Conservation (phyloP, 2,329 filamentous ascomycete species). For the Botrytis aclada region DNA sequence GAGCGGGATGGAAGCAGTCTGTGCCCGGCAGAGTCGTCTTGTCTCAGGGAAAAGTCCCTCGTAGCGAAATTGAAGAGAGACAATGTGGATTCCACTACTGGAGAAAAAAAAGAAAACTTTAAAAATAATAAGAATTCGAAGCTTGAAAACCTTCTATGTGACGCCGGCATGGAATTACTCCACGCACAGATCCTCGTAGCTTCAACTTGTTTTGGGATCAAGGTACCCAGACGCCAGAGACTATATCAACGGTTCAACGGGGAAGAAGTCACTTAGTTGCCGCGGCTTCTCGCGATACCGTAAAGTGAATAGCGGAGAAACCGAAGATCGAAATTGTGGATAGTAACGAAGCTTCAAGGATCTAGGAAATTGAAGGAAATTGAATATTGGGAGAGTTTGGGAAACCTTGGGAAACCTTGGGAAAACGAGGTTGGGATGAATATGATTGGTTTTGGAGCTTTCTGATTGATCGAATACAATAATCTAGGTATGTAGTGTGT, state of each 20-base stretch:
- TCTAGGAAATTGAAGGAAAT: slow-evolving; percentile 2
- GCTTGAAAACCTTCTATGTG: not conserved
- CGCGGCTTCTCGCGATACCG: slow-evolving; percentile 1
- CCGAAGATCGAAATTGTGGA: slow-evolving; percentile 7
- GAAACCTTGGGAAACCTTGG: slow-evolving; percentile 6
- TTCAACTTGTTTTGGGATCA: not conserved
- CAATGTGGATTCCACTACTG: not conserved
- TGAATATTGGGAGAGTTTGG: not conserved
- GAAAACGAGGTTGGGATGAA: not conserved
- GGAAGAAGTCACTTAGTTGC: slow-evolving; percentile 2
- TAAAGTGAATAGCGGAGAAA: slow-evolving; percentile 15
- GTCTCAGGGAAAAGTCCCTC: not conserved
- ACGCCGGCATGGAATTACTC: not conserved
- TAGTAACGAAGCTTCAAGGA: not conserved
- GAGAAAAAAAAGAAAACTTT: not conserved
- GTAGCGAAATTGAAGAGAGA: slow-evolving; percentile 19
- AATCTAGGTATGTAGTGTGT: not conserved
- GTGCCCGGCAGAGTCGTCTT: not conserved
- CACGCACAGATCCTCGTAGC: slow-evolving; percentile 2
- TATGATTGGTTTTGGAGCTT: not conserved
- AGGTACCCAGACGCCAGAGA: not conserved
- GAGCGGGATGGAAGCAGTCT: slow-evolving; percentile 4
- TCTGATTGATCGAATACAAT: not conserved
- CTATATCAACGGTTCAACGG: slow-evolving; percentile 9
- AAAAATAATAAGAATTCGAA: not conserved